Evolutionary conservation across 164 flowering plant genomes (phyloP).

Genomic region (Malania oleifera): DNA sequence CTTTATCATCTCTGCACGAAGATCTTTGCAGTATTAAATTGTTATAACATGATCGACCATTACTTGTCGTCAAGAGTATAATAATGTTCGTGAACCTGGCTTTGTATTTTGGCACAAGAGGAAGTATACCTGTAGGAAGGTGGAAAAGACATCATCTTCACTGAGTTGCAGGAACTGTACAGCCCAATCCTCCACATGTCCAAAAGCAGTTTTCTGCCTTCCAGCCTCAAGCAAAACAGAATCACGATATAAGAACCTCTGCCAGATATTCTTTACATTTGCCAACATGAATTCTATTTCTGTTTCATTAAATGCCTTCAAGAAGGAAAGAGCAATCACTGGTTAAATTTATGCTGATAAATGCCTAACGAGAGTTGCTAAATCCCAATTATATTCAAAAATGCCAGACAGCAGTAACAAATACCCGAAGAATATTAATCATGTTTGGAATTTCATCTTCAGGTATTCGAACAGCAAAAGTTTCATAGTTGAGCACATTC

Average conservation of each 20-base stretch:
- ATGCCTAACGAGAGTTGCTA: background rate
- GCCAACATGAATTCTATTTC: slow-evolving; percentile 68
- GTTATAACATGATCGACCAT: background rate
- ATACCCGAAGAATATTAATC: slow-evolving; percentile 79
- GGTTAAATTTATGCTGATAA: background rate
- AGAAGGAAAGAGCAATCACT: background rate
- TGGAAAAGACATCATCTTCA: slow-evolving; percentile 83
- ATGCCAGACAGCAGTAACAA: slow-evolving; percentile 1
- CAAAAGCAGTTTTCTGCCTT: slow-evolving; percentile 59
- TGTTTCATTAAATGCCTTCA: slow-evolving; percentile 68
- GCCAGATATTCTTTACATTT: slow-evolving; percentile 85
- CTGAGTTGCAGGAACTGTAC: slow-evolving; percentile 38
- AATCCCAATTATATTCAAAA: background rate
- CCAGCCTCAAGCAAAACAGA: slow-evolving; percentile 83
- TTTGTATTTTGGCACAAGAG: background rate
- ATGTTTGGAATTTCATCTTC: slow-evolving; percentile 92
- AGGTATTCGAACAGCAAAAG: slow-evolving; percentile 78
- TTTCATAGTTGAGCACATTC: slow-evolving; percentile 84
- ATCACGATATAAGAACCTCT: slow-evolving; percentile 83
- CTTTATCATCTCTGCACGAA: too few relatives aligned
- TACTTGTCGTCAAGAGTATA: too few relatives aligned
- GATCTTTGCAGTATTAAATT: background rate
- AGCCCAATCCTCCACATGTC: slow-evolving; percentile 71
- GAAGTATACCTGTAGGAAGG: slow-evolving; percentile 73
- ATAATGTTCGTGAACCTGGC: too few relatives aligned